Percentiles rank a stretch among this genome's conserved stretches.
Evolutionary conservation across 768 basidiomycete species (phyloP).

Genomic region (Hemileccinum impolitum): DNA sequence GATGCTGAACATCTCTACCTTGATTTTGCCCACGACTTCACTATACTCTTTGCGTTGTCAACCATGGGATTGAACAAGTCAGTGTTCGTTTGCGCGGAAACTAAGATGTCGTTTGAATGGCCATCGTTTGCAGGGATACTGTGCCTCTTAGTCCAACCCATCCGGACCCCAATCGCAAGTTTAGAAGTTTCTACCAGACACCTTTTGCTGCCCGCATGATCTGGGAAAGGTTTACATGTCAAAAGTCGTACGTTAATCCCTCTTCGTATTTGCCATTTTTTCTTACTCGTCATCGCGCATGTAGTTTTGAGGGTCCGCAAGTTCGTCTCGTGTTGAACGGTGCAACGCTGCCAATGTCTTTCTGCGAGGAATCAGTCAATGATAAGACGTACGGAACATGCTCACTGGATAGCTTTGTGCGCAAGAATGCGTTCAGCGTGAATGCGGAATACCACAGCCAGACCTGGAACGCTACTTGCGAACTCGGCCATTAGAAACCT

Average conservation of each 20-base stretch:
- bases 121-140: conserved; percentile 26
- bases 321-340: conserved; percentile 41
- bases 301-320: conserved; percentile 34
- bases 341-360: conserved; percentile 35
- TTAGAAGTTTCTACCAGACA: conserved; percentile 34
- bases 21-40: conserved; percentile 41
- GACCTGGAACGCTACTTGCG: too few relatives aligned
- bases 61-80: conserved; percentile 37
- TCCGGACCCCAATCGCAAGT: conserved; percentile 31
- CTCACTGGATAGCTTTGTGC: conserved; percentile 30
- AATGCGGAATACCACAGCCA: too few relatives aligned
- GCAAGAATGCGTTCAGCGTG: too few relatives aligned
- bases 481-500: too few relatives aligned
- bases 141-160: conserved; percentile 26
- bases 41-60: conserved; percentile 37
- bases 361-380: conserved; percentile 25
- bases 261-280: too few relatives aligned
- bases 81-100: conserved; percentile 2
- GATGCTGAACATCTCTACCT: conserved; percentile 30
- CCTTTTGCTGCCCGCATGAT: conserved; percentile 43
- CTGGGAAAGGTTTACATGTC: conserved; percentile 42
- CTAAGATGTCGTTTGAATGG: background rate
- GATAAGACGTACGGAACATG: conserved; percentile 38
- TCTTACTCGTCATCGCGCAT: background rate
- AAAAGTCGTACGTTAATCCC: conserved; percentile 24